Percentiles rank a stretch among this genome's conserved stretches.
Evolutionary conservation across 495 filamentous ascomycete genomes (phyloP).

Genomic region (Evansstolkia leycettana): DNA sequence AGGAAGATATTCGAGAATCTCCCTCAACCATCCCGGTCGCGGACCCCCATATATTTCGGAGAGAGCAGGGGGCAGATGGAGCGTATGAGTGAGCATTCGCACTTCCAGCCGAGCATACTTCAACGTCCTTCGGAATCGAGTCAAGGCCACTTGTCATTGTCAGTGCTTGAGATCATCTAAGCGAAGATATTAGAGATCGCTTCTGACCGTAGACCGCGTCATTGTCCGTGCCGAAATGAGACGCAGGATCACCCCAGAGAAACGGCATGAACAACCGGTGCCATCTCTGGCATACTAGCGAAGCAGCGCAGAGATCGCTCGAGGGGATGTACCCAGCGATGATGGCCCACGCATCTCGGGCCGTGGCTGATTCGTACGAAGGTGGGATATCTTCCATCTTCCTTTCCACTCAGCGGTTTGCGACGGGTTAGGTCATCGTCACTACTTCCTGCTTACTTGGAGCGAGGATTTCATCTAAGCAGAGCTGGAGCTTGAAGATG

Average conservation of each 20-base stretch:
- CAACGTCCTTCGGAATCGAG: constrained; percentile 48
- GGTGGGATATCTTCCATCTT: constrained; percentile 45
- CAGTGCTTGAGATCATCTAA: neutral
- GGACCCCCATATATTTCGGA: constrained; percentile 55
- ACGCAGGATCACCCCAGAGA: constrained; percentile 55
- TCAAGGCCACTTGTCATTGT: constrained; percentile 40
- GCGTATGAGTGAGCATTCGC: constrained; percentile 46
- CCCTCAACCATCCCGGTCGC: constrained; percentile 47
- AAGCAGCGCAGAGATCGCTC: constrained; percentile 44
- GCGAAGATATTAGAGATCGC: neutral
- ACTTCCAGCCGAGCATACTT: constrained; percentile 41
- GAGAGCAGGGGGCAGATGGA: constrained; percentile 54
- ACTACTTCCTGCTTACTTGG: no score
- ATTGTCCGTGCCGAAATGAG: constrained; percentile 50
- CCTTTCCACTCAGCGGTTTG: no score
- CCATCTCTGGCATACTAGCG: constrained; percentile 46
- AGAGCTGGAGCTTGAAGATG: no score
- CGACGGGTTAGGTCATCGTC: neutral
- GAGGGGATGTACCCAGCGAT: constrained; percentile 49
- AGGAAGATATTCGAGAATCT: constrained; percentile 47
- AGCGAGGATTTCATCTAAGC: no score
- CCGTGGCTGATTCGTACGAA: constrained; percentile 45
- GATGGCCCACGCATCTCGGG: constrained; percentile 47
- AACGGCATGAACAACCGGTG: constrained; percentile 47
- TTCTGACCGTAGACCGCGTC: constrained; percentile 48